phyloP scores from a whole-genome alignment of 2,329 filamentous ascomycete species.

The Pestalotiopsis sp. region DNA sequence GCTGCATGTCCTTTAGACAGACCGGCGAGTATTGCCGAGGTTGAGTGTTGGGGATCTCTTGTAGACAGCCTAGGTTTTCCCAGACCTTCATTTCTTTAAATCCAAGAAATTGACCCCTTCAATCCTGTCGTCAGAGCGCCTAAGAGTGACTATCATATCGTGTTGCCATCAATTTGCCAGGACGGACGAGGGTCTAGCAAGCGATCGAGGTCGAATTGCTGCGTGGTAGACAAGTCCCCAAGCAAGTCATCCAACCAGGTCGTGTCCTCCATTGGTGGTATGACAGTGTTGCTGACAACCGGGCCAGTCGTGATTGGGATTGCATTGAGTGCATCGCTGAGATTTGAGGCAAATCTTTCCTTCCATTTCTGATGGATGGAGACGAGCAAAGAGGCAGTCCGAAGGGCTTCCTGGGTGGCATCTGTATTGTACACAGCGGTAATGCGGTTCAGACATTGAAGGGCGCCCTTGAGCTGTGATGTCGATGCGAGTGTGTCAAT shows the following conservation, averaged over 20 bases:
- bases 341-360: conserved; percentile 4
- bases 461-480: conserved; percentile 49
- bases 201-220: conserved; percentile 1
- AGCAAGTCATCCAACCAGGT: not conserved
- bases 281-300: not conserved
- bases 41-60: not conserved
- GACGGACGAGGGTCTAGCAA: not conserved
- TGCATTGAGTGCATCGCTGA: not conserved
- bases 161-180: conserved; percentile 1
- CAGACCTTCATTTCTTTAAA: too few species aligned
- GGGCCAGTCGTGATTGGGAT: not conserved
- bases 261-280: not conserved
- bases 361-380: conserved; percentile 40
- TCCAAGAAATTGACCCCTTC: too few species aligned
- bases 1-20: not conserved
- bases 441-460: conserved; percentile 47
- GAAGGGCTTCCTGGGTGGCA: conserved; percentile 54
- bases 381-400: conserved; percentile 56
- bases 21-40: not conserved
- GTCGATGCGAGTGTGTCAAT: conserved; percentile 55
- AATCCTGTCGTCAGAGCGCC: too few species aligned
- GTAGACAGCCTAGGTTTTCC: not conserved
- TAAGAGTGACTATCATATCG: not conserved
- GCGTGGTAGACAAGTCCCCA: not conserved
- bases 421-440: conserved; percentile 45